Base-by-base conservation (phyloP, 768 basidiomycete species). In the Megacollybia marginata region DNA sequence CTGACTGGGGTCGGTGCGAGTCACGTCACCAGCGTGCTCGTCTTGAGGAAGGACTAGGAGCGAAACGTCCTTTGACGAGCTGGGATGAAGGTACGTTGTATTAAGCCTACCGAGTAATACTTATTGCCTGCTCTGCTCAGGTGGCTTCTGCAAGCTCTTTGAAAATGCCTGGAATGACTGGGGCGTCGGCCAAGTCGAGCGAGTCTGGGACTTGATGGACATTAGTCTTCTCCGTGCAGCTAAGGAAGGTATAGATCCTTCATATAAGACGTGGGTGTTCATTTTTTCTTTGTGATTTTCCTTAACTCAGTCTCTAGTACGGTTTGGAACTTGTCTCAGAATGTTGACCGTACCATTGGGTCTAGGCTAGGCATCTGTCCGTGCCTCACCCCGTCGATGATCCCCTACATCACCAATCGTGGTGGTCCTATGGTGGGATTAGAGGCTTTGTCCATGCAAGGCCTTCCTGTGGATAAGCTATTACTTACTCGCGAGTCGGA, bases 311-410 rank as follows among this genome's bases (percentile, higher is more conserved):
- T 54, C 31, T 47, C 20, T 54, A 92, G 90, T 2, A 76, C 83
- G 65, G 88, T 97, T 1, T 96, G 93, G 93, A 97, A 97, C 65
- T 75, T 97, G 5, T 93, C 91, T 2, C 94, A 97, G 66, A 97
- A 97, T 57, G 94, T 96, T 19, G 94, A 97, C 65, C 81, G 94
- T 12, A 86, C 86, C 23, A 92, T 85, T 42, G 88, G 88, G 7
- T 85, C 88, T 0, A 85, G 83, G 63, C 69, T 83, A 10, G 94
- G 93, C 18, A 88, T 96, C 49, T 90, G 87, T 55, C 89, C 89
- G 1, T 97, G 94, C 66, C 79, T 97, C 15, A 97, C 94, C 0
- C 94, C 94, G 1, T 85, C 89, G 28, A 96, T 95, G 92, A 96
- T 96, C 54, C 90, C 94, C 0, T 97, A 92, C 58, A 85, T 95